Evolutionary conservation across 768 basidiomycete species (phyloP).

Genomic region (Lyophyllum decastes): DNA sequence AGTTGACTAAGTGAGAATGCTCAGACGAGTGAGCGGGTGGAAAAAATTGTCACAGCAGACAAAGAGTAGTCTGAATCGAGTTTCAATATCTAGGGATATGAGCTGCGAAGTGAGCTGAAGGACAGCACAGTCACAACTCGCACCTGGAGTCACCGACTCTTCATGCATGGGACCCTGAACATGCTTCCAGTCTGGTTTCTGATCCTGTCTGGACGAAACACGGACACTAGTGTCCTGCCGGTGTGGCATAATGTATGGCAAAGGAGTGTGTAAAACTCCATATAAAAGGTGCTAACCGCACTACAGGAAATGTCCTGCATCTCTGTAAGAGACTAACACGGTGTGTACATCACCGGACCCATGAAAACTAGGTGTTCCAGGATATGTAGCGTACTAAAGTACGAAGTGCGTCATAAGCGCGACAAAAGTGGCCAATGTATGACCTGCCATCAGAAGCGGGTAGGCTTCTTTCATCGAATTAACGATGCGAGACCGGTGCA

Average conservation of each 20-base stretch:
- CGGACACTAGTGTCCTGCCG: no score
- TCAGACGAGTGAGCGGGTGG: slow-evolving; percentile 18
- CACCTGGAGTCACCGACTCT: slow-evolving; percentile 8
- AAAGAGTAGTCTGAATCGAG: slow-evolving; percentile 69
- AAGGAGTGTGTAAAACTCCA: no score
- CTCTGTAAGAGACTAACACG: neutral
- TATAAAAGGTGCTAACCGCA: neutral
- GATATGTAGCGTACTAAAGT: neutral
- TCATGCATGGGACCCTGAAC: slow-evolving; percentile 17
- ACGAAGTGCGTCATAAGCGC: neutral
- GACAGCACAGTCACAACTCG: slow-evolving; percentile 27
- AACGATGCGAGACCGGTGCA: neutral
- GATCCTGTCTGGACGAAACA: neutral
- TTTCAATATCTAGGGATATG: slow-evolving; percentile 39
- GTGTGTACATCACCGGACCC: neutral
- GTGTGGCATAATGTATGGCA: no score
- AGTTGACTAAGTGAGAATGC: neutral
- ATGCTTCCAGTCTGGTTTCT: neutral
- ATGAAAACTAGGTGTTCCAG: neutral
- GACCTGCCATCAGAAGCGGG: neutral
- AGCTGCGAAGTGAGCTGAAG: slow-evolving; percentile 75
- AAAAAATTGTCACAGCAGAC: slow-evolving; percentile 40
- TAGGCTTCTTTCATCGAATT: neutral
- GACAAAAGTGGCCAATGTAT: neutral
- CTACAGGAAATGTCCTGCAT: neutral